Conservation (phyloP, 2,329 filamentous ascomycete species). For the Nannizziopsis barbatae region DNA sequence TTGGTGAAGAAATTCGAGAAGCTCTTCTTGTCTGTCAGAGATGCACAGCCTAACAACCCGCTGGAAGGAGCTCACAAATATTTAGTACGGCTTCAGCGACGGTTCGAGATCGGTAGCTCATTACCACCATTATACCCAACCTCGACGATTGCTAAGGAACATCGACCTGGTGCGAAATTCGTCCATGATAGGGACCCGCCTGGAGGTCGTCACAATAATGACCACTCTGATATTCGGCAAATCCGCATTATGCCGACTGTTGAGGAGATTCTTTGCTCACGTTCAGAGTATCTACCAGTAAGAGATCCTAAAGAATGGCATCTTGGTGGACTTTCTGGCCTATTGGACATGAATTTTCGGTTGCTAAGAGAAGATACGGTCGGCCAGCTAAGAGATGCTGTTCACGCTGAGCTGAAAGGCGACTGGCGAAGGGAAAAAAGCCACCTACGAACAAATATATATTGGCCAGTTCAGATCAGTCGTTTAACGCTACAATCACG, state of each 20-base stretch:
- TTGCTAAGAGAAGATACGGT: slow-evolving; percentile 47
- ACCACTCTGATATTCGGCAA: slow-evolving; percentile 35
- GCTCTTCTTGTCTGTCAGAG: slow-evolving; percentile 5
- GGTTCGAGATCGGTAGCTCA: slow-evolving; percentile 2
- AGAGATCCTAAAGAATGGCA: slow-evolving; percentile 32
- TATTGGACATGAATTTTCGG: slow-evolving; percentile 46
- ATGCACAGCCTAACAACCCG: no score
- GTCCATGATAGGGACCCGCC: not conserved
- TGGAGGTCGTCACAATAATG: slow-evolving; percentile 41
- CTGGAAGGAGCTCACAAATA: not conserved
- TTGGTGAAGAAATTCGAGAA: slow-evolving; percentile 16
- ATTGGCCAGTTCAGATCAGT: slow-evolving; percentile 27
- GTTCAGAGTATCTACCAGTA: slow-evolving; percentile 17
- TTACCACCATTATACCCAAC: not conserved
- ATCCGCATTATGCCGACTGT: slow-evolving; percentile 43
- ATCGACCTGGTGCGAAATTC: not conserved
- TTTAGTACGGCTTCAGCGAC: not conserved
- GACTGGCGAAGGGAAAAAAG: slow-evolving; percentile 16
- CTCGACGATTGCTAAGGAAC: not conserved
- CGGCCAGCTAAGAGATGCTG: slow-evolving; percentile 42
- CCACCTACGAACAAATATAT: slow-evolving; percentile 24
- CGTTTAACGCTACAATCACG: slow-evolving; percentile 28
- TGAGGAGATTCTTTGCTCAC: slow-evolving; percentile 33
- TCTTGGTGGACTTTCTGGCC: slow-evolving; percentile 35
- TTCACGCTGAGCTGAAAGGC: slow-evolving; percentile 30